phyloP scores from a whole-genome alignment of 2,329 filamentous ascomycete genomes.

The Onygenales sp. region DNA sequence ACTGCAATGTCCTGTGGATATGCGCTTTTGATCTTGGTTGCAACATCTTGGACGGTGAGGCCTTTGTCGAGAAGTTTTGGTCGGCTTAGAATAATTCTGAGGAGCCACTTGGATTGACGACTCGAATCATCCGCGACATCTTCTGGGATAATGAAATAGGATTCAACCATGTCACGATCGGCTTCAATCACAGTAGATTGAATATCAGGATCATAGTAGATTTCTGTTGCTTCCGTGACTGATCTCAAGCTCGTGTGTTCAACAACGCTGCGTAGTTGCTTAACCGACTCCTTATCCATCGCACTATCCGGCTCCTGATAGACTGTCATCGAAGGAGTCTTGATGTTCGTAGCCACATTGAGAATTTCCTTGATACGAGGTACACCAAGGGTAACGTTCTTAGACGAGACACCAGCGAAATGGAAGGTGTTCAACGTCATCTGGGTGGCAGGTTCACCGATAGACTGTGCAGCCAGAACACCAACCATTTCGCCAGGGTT shows the following conservation, averaged over 20 bases:
- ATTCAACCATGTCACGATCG: slow-evolving; percentile 90
- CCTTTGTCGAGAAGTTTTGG: slow-evolving; percentile 90
- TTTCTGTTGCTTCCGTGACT: slow-evolving; percentile 84
- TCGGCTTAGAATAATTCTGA: slow-evolving; percentile 86
- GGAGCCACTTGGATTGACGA: slow-evolving; percentile 81
- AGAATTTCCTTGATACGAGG: slow-evolving; percentile 99
- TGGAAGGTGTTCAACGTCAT: slow-evolving; percentile 99
- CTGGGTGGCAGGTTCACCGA: slow-evolving; percentile 96
- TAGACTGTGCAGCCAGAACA: slow-evolving; percentile 93
- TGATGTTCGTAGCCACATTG: slow-evolving; percentile 95
- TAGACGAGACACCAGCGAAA: slow-evolving; percentile 98
- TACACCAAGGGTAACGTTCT: slow-evolving; percentile 98
- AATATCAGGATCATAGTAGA: slow-evolving; percentile 94
- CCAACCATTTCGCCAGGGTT: slow-evolving; percentile 98
- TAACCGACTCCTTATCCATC: slow-evolving; percentile 68
- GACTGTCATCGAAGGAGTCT: slow-evolving; percentile 94
- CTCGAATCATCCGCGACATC: slow-evolving; percentile 57
- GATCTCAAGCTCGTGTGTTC: slow-evolving; percentile 92
- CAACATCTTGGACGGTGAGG: slow-evolving; percentile 83
- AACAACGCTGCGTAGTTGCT: slow-evolving; percentile 75
- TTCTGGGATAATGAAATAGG: slow-evolving; percentile 90
- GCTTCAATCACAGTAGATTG: slow-evolving; percentile 75
- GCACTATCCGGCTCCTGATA: slow-evolving; percentile 58
- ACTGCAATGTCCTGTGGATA: slow-evolving; percentile 79
- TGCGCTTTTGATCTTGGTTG: slow-evolving; percentile 76